Conservation (phyloP, 768 basidiomycete species). For the Lentinula guzmanii region DNA sequence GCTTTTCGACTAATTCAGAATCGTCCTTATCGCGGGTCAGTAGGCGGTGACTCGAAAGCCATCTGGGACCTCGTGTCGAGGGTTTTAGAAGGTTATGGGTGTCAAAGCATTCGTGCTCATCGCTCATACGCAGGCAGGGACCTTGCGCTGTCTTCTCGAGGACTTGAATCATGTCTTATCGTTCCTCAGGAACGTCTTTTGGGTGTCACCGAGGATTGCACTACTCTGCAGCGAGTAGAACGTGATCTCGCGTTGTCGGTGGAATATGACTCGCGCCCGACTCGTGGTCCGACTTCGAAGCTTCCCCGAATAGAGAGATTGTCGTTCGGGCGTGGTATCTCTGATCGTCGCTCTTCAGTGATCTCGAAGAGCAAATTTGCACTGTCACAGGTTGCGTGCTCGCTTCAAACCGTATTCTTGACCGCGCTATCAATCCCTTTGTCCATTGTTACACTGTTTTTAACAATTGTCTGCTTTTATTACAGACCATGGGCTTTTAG, state of each 20-base stretch:
- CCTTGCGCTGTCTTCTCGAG: neutral
- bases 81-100: neutral
- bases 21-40: neutral
- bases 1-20: neutral
- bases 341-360: neutral
- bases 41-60: neutral
- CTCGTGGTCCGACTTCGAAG: neutral
- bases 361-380: neutral
- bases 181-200: neutral
- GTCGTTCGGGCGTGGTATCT: neutral
- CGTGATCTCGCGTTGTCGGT: slow-evolving; percentile 2
- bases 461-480: neutral
- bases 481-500: slow-evolving; percentile 1
- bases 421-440: neutral
- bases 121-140: neutral
- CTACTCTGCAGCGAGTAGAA: neutral
- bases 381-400: neutral
- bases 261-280: neutral
- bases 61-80: slow-evolving; percentile 6
- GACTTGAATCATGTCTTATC: neutral
- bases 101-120: neutral
- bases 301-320: neutral
- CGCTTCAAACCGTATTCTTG: neutral
- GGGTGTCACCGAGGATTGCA: neutral
- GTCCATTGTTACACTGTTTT: neutral